These are phyloP conservation scores for Ailanthus altissimus DNA, from an alignment of 345 rosid genomes.

Conservation along the genomic window DNA sequence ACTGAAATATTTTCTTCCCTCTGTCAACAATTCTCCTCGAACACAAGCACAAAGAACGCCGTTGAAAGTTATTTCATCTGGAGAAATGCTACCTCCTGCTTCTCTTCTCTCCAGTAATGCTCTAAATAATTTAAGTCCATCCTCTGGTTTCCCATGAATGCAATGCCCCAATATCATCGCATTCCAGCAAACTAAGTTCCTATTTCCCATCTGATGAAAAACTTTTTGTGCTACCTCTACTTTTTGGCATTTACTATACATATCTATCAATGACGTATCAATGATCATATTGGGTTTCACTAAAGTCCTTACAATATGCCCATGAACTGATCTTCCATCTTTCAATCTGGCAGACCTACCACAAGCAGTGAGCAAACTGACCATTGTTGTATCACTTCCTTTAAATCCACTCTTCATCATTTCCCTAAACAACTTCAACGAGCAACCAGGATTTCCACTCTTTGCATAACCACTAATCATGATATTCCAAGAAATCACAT, in stretches of 20 bases:
- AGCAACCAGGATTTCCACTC: slow-evolving; percentile 54
- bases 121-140: slow-evolving; percentile 52
- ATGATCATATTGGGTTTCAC: slow-evolving; percentile 34
- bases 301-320: slow-evolving; percentile 39
- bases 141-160: slow-evolving; percentile 65
- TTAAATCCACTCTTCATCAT: slow-evolving; percentile 45
- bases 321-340: slow-evolving; percentile 79
- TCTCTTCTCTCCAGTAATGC: slow-evolving; percentile 33
- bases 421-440: slow-evolving; percentile 58
- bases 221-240: slow-evolving; percentile 52
- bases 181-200: slow-evolving; percentile 66
- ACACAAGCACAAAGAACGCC: slow-evolving; percentile 70
- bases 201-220: slow-evolving; percentile 42
- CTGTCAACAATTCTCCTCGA: slow-evolving; percentile 46
- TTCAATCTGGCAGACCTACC: slow-evolving; percentile 61
- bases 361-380: slow-evolving; percentile 50
- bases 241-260: slow-evolving; percentile 64
- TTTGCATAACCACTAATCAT: slow-evolving; percentile 56
- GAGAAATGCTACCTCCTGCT: slow-evolving; percentile 26
- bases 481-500: slow-evolving; percentile 58
- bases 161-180: slow-evolving; percentile 80
- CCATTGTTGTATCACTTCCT: slow-evolving; percentile 48
- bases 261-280: slow-evolving; percentile 55
- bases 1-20: slow-evolving; percentile 47
- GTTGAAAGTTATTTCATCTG: slow-evolving; percentile 59